These are phyloP conservation scores for Conoideocrella luteorostrata DNA, from an alignment of 2,329 filamentous ascomycete genomes.

Conservation along the genomic window DNA sequence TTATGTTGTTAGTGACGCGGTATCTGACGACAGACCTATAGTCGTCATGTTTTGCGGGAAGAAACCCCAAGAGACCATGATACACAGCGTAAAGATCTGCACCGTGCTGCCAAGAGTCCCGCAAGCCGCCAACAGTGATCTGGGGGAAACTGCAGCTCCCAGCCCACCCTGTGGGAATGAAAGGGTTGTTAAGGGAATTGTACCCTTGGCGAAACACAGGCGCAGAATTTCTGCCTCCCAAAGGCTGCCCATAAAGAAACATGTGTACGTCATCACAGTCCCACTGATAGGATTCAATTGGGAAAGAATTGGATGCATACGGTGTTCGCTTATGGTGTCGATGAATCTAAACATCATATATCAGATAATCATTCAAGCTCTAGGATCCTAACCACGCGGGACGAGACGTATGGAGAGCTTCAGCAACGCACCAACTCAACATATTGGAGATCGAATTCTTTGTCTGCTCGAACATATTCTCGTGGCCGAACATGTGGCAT, in stretches of 20 bases:
- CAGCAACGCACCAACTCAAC: slow-evolving; percentile 59
- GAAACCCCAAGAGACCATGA: slow-evolving; percentile 58
- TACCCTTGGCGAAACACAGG: slow-evolving; percentile 61
- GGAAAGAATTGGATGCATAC: slow-evolving; percentile 72
- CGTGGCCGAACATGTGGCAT: slow-evolving; percentile 72
- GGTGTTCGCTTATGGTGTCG: slow-evolving; percentile 81
- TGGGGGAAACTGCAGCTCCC: slow-evolving; percentile 78
- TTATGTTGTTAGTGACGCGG: slow-evolving; percentile 74
- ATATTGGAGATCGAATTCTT: slow-evolving; percentile 61
- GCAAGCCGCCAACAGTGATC: slow-evolving; percentile 64
- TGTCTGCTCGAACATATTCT: slow-evolving; percentile 53
- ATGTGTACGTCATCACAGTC: slow-evolving; percentile 64
- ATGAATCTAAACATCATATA: slow-evolving; percentile 50
- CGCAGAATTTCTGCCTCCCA: slow-evolving; percentile 42
- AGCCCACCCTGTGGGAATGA: slow-evolving; percentile 58
- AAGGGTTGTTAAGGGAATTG: slow-evolving; percentile 58
- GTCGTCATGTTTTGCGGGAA: slow-evolving; percentile 45
- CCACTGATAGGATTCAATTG: slow-evolving; percentile 66
- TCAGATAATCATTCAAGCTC: not conserved
- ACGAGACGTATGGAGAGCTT: not conserved
- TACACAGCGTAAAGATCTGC: slow-evolving; percentile 74
- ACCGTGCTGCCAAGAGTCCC: slow-evolving; percentile 71
- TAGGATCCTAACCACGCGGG: too few relatives aligned
- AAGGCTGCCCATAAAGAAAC: slow-evolving; percentile 60
- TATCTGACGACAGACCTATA: slow-evolving; percentile 47